Conservation (phyloP, 78 protist genomes). For the Paratrimastix pyriformis region DNA sequence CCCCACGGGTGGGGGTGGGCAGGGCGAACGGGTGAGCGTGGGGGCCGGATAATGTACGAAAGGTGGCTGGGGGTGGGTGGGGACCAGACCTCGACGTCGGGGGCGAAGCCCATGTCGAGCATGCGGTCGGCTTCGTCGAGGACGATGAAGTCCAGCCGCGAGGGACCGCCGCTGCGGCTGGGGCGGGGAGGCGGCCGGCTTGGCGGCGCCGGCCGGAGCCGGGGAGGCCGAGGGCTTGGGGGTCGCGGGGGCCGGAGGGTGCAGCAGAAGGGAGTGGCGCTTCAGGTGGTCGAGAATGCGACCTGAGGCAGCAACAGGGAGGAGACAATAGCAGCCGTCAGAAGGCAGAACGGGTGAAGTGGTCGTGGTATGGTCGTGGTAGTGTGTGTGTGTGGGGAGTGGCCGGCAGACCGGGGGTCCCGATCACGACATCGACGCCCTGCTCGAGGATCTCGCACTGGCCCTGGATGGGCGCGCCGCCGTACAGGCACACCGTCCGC, state of each 20-base stretch:
- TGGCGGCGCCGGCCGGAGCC: neutral
- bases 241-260: neutral
- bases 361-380: too few relatives aligned
- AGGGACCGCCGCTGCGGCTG: neutral
- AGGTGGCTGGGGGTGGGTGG: neutral
- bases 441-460: neutral
- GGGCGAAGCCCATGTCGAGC: conserved; percentile 44
- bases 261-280: conserved; percentile 6
- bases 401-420: too few relatives aligned
- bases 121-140: conserved; percentile 57
- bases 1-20: neutral
- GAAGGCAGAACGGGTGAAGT: too few relatives aligned
- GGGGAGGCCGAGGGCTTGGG: neutral
- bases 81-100: conserved; percentile 8
- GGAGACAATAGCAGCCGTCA: too few relatives aligned
- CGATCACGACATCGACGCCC: conserved; percentile 28
- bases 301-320: conserved; percentile 25
- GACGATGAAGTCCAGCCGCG: neutral
- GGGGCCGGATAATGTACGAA: neutral
- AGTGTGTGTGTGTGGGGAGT: too few relatives aligned
- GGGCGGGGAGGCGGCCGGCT: neutral
- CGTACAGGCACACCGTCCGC: neutral
- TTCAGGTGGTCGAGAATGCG: conserved; percentile 30
- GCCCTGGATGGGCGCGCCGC: neutral
- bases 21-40: neutral